Evolutionary conservation across 441 rosid species (phyloP), one percentile per base, ranked within the genome.

Genomic region (Erysimum cheiri): DNA sequence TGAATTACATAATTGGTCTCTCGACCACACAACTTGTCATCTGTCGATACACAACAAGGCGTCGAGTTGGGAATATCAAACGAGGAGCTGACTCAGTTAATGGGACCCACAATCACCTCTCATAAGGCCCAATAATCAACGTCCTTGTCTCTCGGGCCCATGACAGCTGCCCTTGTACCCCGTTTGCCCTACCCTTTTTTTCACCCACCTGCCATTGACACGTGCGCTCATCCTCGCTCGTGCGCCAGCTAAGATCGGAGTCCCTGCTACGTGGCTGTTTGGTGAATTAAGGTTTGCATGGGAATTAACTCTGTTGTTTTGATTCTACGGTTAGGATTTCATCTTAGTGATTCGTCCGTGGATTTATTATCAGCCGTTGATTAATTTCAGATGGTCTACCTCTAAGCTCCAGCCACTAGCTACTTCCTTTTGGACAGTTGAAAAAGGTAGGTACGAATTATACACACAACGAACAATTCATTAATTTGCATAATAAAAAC

Each of bases 1-100:
- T n/a, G n/a, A n/a, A n/a, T n/a, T n/a, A n/a, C 63, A 58, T 36
- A 58, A 58, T 37, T 44, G 40, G 57, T 0, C 4, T 0, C 9
- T 50, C 73, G 73, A 74, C 78, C 78, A 67, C 78, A 68, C 69
- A 74, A 74, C 69, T 68, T 68, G 78, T 74, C 59, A 74, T 74
- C 44, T 61, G 65, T 62, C 70, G 73, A 62, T 61, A n/a, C n/a
- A 63, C 74, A 54, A 69, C 70, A 74, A 69, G 54, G 64, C 64
- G 12, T 60, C 41, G 46, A 74, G 17, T 60, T 33, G 62, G 62
- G 62, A 50, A 52, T 67, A 67, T 73, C 73, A 60, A 73, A 66
- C 77, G 46, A 66, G 33, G 77, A 52, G 69, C 72, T 73, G 77
- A 73, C 72, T 73, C 39, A 69, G 8, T 59, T 0, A 0, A 8